Evolutionary conservation across 768 basidiomycete species (phyloP).

Genomic region (Suillus lakei): DNA sequence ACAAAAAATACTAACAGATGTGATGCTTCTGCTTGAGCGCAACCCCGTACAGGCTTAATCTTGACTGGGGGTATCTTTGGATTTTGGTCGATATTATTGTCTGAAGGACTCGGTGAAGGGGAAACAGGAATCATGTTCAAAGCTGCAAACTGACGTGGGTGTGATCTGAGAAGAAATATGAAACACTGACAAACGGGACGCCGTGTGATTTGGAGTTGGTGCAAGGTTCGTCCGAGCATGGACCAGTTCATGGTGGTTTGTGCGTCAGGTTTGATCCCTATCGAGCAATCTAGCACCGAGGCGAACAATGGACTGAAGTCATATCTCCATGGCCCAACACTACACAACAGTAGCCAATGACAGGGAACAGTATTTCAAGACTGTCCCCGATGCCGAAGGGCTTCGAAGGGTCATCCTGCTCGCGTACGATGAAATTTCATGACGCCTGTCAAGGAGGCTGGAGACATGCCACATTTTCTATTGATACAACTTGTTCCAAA

Average conservation of each 20-base stretch:
- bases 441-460: neutral
- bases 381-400: neutral
- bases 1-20: neutral
- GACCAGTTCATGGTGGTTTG: neutral
- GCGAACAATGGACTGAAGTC: neutral
- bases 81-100: neutral
- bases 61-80: neutral
- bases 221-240: neutral
- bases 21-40: neutral
- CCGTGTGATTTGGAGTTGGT: neutral
- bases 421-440: neutral
- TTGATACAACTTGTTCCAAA: neutral
- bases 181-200: neutral
- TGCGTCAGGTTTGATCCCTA: neutral
- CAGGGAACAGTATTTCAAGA: neutral
- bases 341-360: neutral
- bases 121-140: neutral
- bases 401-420: constrained; percentile 1
- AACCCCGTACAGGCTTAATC: neutral
- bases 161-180: neutral
- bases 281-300: neutral
- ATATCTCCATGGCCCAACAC: neutral
- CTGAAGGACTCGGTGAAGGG: neutral
- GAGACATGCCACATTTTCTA: neutral
- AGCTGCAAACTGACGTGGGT: neutral